Percentiles rank a stretch among this genome's conserved stretches.
phyloP scores from a whole-genome alignment of 2,329 filamentous ascomycete species.

The Pestalotiopsis sp. region DNA sequence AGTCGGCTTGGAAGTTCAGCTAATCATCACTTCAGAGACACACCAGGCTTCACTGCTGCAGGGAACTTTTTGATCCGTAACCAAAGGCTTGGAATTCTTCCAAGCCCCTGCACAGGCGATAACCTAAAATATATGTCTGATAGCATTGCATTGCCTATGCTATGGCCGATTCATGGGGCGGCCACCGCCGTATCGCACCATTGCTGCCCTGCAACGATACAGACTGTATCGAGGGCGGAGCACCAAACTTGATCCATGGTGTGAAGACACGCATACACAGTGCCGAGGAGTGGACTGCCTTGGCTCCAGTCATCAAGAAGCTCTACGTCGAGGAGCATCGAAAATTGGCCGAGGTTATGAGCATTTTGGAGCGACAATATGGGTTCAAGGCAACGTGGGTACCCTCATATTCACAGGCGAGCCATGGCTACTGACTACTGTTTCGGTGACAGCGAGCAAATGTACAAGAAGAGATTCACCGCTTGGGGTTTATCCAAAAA shows the following conservation, averaged over 20 bases:
- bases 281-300: constrained; percentile 22
- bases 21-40: background rate
- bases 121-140: background rate
- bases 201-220: background rate
- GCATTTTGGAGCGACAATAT: constrained; percentile 21
- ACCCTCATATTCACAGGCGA: background rate
- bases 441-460: constrained; percentile 19
- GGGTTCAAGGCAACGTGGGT: constrained; percentile 26
- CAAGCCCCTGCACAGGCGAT: background rate
- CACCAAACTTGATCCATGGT: background rate
- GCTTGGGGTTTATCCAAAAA: constrained; percentile 27
- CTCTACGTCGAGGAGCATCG: constrained; percentile 25
- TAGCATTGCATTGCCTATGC: background rate
- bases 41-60: background rate
- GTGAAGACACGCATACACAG: constrained; percentile 15
- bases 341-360: constrained; percentile 24
- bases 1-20: background rate
- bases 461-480: constrained; percentile 29
- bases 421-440: background rate
- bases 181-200: background rate
- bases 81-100: background rate
- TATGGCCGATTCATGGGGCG: background rate
- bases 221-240: background rate
- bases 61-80: background rate
- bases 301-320: constrained; percentile 23